Percentiles rank a stretch among this genome's conserved stretches.
phyloP scores from a whole-genome alignment of 2,329 filamentous ascomycete genomes.

The Ilyonectria destructans region DNA sequence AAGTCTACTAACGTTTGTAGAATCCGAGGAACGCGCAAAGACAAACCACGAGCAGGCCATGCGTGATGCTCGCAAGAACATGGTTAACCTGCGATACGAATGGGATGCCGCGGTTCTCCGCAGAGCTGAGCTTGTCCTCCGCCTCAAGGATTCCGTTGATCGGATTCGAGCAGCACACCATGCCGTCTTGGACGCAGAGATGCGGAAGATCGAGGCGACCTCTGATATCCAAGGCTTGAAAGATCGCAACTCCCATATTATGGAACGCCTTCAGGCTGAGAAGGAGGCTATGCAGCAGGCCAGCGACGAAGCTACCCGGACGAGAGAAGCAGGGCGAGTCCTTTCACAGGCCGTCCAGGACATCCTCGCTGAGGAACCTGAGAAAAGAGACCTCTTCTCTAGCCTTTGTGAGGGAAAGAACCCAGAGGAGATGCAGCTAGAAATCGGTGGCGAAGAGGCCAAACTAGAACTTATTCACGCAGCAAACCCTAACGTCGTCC shows the following conservation, averaged over 20 bases:
- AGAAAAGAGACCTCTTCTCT: conserved; percentile 59
- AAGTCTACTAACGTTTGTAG: conserved; percentile 47
- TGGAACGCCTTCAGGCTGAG: conserved; percentile 65
- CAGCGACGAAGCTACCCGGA: conserved; percentile 57
- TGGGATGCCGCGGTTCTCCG: conserved; percentile 70
- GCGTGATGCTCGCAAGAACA: conserved; percentile 53
- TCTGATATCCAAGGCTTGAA: conserved; percentile 84
- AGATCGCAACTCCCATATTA: conserved; percentile 74
- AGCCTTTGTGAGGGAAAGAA: conserved; percentile 66
- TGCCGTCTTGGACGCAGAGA: conserved; percentile 77
- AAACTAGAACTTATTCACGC: conserved; percentile 86
- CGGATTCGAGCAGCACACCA: conserved; percentile 74
- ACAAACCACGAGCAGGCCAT: conserved; percentile 52
- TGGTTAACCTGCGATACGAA: conserved; percentile 67
- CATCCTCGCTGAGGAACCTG: conserved; percentile 58
- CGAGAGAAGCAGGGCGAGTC: conserved; percentile 54
- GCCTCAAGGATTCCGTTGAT: conserved; percentile 73
- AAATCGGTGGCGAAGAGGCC: conserved; percentile 82
- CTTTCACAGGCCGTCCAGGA: conserved; percentile 57
- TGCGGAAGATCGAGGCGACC: conserved; percentile 83
- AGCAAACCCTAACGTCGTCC: conserved; percentile 82
- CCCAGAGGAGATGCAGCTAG: conserved; percentile 77
- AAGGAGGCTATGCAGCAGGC: conserved; percentile 56
- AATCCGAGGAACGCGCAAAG: conserved; percentile 56
- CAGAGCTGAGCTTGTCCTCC: conserved; percentile 69